A percentile compares a stretch with the other conserved stretches of the same genome.
Conservation (phyloP, 768 basidiomycete species). For the Mycena maculata region DNA sequence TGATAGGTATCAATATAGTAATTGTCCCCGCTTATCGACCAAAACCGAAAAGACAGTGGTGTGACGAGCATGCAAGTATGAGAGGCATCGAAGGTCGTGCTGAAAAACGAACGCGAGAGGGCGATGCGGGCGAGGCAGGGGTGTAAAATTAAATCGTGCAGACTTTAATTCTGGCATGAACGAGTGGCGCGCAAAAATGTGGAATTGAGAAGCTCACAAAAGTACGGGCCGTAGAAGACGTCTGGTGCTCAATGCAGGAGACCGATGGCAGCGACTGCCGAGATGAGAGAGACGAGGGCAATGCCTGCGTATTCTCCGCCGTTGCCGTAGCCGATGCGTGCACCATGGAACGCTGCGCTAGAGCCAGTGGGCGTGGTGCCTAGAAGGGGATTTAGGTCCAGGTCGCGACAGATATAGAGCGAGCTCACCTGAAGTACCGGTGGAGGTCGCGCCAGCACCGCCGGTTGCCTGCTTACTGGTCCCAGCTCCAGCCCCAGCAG, state of each 20-base stretch:
- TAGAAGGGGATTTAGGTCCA: too few relatives aligned
- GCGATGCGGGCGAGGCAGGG: not conserved
- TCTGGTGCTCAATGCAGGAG: slow-evolving; percentile 17
- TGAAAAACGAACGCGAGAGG: not conserved
- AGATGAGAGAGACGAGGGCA: slow-evolving; percentile 19
- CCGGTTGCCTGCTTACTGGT: not conserved
- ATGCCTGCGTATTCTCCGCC: slow-evolving; percentile 23
- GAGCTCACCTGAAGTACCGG: not conserved
- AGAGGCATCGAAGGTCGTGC: not conserved
- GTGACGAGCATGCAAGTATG: not conserved
- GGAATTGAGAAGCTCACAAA: not conserved
- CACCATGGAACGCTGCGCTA: slow-evolving; percentile 20
- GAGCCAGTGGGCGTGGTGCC: not conserved
- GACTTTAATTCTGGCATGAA: not conserved
- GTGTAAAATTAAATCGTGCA: not conserved
- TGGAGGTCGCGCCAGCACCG: not conserved
- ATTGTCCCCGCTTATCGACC: not conserved
- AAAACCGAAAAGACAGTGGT: not conserved
- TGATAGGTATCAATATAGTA: not conserved
- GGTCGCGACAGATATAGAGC: not conserved
- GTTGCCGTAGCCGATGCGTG: slow-evolving; percentile 13
- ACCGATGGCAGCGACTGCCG: slow-evolving; percentile 23
- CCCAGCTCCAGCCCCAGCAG: not conserved
- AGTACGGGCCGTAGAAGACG: not conserved
- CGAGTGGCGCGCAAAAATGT: too few relatives aligned